These are phyloP conservation scores for Drechslera avenae DNA, from an alignment of 2,329 filamentous ascomycete genomes.

Conservation along the genomic window DNA sequence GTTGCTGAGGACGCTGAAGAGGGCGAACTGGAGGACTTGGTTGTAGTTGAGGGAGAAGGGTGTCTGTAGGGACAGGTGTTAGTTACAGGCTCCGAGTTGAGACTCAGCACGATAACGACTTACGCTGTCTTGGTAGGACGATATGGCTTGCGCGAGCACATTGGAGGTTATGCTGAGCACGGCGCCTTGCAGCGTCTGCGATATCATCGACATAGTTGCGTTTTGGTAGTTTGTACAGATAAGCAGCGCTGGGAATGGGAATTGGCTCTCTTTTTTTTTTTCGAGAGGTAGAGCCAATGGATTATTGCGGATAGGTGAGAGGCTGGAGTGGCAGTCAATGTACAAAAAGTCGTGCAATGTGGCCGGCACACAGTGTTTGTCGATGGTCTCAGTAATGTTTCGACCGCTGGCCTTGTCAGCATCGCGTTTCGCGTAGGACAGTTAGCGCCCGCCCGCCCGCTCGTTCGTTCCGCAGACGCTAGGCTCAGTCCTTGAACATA, in stretches of 20 bases:
- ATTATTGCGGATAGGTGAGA: background rate
- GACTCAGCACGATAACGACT: constrained; percentile 17
- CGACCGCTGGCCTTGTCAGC: background rate
- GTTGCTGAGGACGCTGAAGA: constrained; percentile 73
- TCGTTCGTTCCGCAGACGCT: too few relatives aligned
- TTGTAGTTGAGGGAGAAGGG: constrained; percentile 67
- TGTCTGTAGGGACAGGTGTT: constrained; percentile 50
- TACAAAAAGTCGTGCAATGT: constrained; percentile 9
- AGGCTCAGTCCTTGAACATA: too few relatives aligned
- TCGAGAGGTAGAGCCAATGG: background rate
- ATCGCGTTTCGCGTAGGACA: constrained; percentile 13
- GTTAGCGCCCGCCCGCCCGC: too few relatives aligned
- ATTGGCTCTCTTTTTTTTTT: background rate
- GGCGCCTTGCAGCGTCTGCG: constrained; percentile 63
- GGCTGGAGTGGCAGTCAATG: background rate
- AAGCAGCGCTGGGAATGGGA: background rate
- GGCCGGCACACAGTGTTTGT: constrained; percentile 7
- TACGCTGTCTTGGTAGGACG: constrained; percentile 66
- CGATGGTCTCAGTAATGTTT: constrained; percentile 15
- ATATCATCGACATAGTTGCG: constrained; percentile 40
- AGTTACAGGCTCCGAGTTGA: background rate
- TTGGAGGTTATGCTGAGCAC: constrained; percentile 71
- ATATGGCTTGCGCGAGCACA: constrained; percentile 72
- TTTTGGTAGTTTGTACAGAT: background rate
- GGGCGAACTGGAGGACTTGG: constrained; percentile 75